Conservation (phyloP, 352 stramenopile species). For the Phytophthora meadii region DNA sequence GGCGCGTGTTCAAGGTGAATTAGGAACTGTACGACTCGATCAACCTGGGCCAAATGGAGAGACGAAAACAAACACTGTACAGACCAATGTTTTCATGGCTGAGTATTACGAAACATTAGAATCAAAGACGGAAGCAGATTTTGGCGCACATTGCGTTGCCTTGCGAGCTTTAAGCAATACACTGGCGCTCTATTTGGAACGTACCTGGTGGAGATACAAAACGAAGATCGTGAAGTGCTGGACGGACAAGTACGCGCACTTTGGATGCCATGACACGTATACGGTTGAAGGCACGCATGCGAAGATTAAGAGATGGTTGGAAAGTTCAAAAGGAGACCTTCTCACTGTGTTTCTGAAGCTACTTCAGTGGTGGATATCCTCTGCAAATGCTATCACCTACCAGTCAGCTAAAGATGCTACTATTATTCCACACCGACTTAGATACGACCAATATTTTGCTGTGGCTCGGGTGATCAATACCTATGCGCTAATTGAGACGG, state of each 20-base stretch:
- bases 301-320: slow-evolving; percentile 6
- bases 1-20: background rate
- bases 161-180: background rate
- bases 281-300: slow-evolving; percentile 4
- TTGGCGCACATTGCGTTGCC: background rate
- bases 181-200: background rate
- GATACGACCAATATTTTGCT: background rate
- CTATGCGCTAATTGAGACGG: slow-evolving; percentile 1
- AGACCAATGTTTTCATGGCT: slow-evolving; percentile 8
- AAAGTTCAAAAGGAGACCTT: slow-evolving; percentile 1
- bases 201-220: slow-evolving; percentile 9
- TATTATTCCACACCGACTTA: background rate
- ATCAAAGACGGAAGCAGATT: background rate
- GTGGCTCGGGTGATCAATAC: background rate
- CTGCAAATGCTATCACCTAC: background rate
- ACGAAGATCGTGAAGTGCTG: background rate
- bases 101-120: background rate
- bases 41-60: background rate
- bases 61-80: background rate
- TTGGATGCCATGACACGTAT: background rate
- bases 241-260: slow-evolving; percentile 4
- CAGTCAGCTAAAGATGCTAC: background rate
- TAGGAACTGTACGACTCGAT: background rate
- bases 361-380: slow-evolving; percentile 7
- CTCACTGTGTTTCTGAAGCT: slow-evolving; percentile 2